These are phyloP conservation scores for Rheum nobile DNA, from an alignment of 148 eudicot genomes.

Conservation along the genomic window DNA sequence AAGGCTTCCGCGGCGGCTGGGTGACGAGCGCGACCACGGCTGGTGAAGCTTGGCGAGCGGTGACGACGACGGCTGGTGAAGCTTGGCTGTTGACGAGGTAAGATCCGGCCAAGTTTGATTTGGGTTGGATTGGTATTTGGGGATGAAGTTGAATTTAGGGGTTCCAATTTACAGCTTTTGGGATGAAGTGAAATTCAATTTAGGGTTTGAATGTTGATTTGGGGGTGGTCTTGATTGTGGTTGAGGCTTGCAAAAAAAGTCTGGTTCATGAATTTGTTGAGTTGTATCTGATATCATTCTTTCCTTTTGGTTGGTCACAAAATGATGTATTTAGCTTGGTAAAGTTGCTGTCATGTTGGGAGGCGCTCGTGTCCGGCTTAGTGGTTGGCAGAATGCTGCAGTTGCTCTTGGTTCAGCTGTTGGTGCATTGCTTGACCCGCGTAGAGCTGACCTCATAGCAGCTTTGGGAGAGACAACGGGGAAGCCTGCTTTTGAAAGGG, in stretches of 20 bases:
- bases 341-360: slow-evolving; percentile 35
- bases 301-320: not conserved
- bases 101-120: too few species aligned
- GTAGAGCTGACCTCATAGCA: slow-evolving; percentile 94
- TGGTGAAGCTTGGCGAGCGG: too few species aligned
- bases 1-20: too few species aligned
- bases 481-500: slow-evolving; percentile 82
- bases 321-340: not conserved
- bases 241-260: not conserved
- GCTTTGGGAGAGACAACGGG: slow-evolving; percentile 96
- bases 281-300: not conserved
- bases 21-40: too few species aligned
- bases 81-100: too few species aligned
- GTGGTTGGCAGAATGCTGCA: slow-evolving; percentile 84
- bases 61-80: too few species aligned
- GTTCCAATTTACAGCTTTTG: too few species aligned
- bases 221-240: not conserved
- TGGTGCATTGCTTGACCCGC: slow-evolving; percentile 88
- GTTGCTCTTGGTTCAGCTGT: slow-evolving; percentile 93
- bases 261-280: not conserved
- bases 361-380: slow-evolving; percentile 57
- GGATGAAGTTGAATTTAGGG: too few species aligned
- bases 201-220: too few species aligned
- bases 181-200: too few species aligned
- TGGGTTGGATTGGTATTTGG: too few species aligned